These are phyloP conservation scores for Ceratobasidium sp. DNA, from an alignment of 1,284 basidiomycete genomes.

Conservation along the genomic window DNA sequence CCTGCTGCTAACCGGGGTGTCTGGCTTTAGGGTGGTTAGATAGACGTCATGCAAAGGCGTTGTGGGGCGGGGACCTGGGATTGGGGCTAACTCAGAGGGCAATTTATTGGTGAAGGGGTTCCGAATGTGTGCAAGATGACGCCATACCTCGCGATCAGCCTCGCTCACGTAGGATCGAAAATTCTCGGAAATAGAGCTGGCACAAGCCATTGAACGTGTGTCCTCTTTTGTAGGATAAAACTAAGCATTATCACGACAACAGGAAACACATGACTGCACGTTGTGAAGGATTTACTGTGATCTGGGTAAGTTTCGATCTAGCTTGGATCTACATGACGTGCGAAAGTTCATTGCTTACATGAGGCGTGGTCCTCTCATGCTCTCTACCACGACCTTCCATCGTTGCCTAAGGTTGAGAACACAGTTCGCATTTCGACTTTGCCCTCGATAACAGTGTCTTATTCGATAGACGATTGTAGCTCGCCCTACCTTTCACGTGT, in stretches of 20 bases:
- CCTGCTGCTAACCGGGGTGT: neutral
- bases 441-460: neutral
- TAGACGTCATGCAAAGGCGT: neutral
- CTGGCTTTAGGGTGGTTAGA: neutral
- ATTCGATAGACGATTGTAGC: neutral
- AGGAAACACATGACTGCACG: no score
- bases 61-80: neutral
- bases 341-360: neutral
- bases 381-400: conserved; percentile 11
- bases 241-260: no score
- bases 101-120: neutral
- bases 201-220: no score
- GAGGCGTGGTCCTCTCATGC: conserved; percentile 1
- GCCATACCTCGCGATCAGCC: neutral
- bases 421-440: neutral
- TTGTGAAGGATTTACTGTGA: neutral
- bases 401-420: neutral
- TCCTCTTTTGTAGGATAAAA: no score
- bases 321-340: neutral
- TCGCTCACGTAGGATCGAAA: neutral
- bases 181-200: no score
- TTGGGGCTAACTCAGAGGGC: neutral
- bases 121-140: neutral
- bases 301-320: neutral
- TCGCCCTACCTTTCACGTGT: neutral